These are phyloP conservation scores for Cubamyces sp. DNA, from an alignment of 768 basidiomycete species.

Conservation along the genomic window DNA sequence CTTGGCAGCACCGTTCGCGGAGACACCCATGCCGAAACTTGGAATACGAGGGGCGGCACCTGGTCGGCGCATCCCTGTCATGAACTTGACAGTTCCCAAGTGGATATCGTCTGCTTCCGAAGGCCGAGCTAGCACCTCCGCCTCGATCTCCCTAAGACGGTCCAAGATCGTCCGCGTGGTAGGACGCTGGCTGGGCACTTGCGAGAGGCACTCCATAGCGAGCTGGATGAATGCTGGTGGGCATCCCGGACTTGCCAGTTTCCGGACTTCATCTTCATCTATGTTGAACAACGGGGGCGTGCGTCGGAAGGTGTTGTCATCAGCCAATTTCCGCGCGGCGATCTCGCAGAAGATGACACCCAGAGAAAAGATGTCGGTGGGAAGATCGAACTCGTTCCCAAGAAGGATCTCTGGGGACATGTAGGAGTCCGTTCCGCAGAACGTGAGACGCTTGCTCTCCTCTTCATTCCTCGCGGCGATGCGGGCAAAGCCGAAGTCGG, in stretches of 20 bases:
- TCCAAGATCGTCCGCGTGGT: conserved; percentile 80
- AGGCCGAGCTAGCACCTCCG: conserved; percentile 73
- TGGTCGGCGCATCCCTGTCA: conserved; percentile 66
- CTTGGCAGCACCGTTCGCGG: conserved; percentile 41
- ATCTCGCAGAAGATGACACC: conserved; percentile 96
- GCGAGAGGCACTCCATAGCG: conserved; percentile 74
- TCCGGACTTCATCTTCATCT: conserved; percentile 72
- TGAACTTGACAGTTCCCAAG: conserved; percentile 84
- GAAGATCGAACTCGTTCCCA: conserved; percentile 89
- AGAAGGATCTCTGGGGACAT: conserved; percentile 97
- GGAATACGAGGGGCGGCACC: conserved; percentile 74
- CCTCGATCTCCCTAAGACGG: conserved; percentile 78
- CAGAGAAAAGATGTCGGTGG: conserved; percentile 93
- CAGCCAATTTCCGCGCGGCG: conserved; percentile 80
- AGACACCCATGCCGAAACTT: conserved; percentile 77
- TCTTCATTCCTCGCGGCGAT: conserved; percentile 93
- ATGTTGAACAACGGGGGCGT: conserved; percentile 79
- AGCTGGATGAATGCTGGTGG: conserved; percentile 79
- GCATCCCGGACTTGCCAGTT: conserved; percentile 70
- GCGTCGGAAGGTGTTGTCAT: conserved; percentile 78
- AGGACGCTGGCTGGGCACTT: conserved; percentile 71
- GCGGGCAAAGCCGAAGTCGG: conserved; percentile 97
- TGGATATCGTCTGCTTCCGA: conserved; percentile 71
- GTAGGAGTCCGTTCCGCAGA: conserved; percentile 90
- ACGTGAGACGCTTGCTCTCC: conserved; percentile 83